Conservation (phyloP, 805 yeast genomes). For the Hanseniaspora lachancei region DNA sequence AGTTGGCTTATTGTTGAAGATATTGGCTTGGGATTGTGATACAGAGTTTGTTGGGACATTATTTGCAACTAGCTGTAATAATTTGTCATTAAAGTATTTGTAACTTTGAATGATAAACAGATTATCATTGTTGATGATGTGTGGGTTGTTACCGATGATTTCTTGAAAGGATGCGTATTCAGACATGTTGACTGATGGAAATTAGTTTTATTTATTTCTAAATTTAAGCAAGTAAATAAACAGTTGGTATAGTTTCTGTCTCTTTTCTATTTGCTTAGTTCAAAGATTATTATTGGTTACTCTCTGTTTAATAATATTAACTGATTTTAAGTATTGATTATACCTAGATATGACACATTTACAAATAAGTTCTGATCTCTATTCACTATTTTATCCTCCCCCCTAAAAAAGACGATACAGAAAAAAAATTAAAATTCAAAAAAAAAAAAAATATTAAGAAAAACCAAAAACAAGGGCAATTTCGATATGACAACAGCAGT, state of each 20-base stretch:
- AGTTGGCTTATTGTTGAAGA: background rate
- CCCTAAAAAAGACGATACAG: no score
- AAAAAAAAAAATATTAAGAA: no score
- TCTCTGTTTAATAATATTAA: no score
- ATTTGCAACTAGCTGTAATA: background rate
- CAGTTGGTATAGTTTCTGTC: background rate
- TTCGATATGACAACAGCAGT: no score
- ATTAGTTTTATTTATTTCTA: background rate
- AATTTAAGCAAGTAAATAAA: background rate
- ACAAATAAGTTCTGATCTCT: no score
- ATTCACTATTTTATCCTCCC: no score
- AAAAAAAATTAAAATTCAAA: no score
- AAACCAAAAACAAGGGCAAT: no score
- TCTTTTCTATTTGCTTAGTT: no score
- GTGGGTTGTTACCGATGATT: conserved; percentile 2
- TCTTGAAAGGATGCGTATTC: conserved; percentile 2
- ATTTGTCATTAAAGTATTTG: conserved; percentile 10
- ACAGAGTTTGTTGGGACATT: background rate
- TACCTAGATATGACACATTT: no score
- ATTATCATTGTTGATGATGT: conserved; percentile 7
- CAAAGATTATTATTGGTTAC: no score
- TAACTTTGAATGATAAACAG: conserved; percentile 12
- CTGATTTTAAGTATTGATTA: no score
- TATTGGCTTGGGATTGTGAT: background rate
- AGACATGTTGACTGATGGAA: background rate